Evolutionary conservation across 768 basidiomycete genomes (phyloP).

Genomic region (Filobasidium floriforme): DNA sequence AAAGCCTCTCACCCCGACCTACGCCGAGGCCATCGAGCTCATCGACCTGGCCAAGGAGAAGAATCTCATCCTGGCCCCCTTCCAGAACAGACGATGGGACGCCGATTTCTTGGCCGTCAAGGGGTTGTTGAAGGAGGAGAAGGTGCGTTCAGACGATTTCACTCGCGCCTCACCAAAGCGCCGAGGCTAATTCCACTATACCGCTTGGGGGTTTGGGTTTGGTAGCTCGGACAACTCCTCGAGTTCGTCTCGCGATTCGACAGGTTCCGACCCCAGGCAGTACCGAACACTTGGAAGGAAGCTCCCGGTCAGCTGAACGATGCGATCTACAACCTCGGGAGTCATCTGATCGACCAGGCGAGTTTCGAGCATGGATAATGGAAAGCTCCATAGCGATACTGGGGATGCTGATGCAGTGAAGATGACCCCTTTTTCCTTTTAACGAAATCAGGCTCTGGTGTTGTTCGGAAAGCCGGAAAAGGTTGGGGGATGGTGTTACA

Average conservation of each 20-base stretch:
- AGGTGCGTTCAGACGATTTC: too few species aligned
- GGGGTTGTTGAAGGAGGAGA: constrained; percentile 27
- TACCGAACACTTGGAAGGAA: constrained; percentile 61
- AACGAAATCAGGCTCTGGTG: constrained; percentile 54
- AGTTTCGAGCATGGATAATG: background rate
- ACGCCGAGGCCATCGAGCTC: constrained; percentile 30
- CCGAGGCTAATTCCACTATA: too few species aligned
- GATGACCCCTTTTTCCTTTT: constrained; percentile 60
- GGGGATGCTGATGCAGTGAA: background rate
- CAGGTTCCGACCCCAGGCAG: constrained; percentile 54
- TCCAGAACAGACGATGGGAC: constrained; percentile 43
- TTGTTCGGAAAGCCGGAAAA: constrained; percentile 68
- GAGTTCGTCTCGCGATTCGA: constrained; percentile 37
- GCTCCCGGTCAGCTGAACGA: constrained; percentile 57
- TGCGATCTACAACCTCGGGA: constrained; percentile 66
- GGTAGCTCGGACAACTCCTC: constrained; percentile 50
- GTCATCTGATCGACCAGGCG: constrained; percentile 52
- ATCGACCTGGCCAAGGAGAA: constrained; percentile 29
- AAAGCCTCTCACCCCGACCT: constrained; percentile 31
- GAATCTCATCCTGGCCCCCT: constrained; percentile 34
- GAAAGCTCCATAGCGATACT: background rate
- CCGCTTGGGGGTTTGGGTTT: background rate
- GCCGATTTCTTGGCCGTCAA: constrained; percentile 39
- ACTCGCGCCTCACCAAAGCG: too few species aligned
- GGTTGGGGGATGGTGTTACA: constrained; percentile 64